Base-by-base conservation (phyloP, 305 asterid species). In the Fraxinus angustifolia region DNA sequence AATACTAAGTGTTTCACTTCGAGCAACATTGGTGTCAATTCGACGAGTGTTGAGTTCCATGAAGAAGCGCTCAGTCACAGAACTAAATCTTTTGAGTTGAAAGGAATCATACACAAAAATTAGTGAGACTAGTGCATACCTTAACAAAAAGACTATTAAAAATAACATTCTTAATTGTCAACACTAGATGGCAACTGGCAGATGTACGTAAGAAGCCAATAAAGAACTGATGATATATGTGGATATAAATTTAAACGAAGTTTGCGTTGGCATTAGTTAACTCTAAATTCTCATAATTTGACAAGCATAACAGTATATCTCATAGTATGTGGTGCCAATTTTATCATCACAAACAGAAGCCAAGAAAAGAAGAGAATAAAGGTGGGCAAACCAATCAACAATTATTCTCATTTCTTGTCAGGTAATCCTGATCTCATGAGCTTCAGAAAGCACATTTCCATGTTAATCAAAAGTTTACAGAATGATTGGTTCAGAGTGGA, bases 31-130 rank as follows among this genome's bases (percentile, higher is more conserved):
- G 40, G 97, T 91, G 89, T 94, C 99, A 80, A 94, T 93, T 53
- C 98, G 94, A 73, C 99, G 99, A 78, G 97, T 90, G 89, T 93
- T 96, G 83, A 96, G 93, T 89, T 96, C 99, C 98, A 91, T 91
- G 96, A 94, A 96, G 88, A 96, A 96, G 85, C 98, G 98, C 85
- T 96, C 99, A 11, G 99, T 96, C 85, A 96, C 98, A 73, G 99
- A 96, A 82, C 98, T 94, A 88, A 96, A 96, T 87, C 99, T 96
- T 90, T 89, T 74, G 79, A 86, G 82, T 72, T 78, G 85, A 88
- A 82, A 82, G 36, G 48, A 82, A 58, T 73, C 70, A 28, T 80
- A 77, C 72, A 78, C 79, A 82, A 73, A 56, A 72, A 21, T 84
- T 75, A 62, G 83, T 78, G 81, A 85, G 78, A 85, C 45, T 53